phyloP scores from a whole-genome alignment of 225 moss, liverwort and hornwort species.

The Anthoceros angustus region DNA sequence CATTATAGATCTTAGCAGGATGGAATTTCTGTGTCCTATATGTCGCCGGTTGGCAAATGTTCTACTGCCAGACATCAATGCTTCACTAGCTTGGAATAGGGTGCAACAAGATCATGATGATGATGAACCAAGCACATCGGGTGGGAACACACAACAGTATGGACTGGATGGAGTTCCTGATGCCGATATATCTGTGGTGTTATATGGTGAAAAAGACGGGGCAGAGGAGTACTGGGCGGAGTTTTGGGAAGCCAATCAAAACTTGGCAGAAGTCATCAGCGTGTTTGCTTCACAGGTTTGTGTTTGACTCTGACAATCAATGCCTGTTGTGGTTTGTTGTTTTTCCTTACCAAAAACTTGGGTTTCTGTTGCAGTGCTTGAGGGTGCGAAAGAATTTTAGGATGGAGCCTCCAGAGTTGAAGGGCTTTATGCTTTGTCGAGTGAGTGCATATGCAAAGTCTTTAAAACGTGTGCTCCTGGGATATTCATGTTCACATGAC shows the following conservation, averaged over 20 bases:
- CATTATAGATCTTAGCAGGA: slow-evolving; percentile 54
- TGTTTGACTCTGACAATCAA: not conserved
- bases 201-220: slow-evolving; percentile 11
- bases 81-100: slow-evolving; percentile 40
- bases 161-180: slow-evolving; percentile 7
- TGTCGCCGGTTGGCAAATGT: slow-evolving; percentile 94
- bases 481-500: not conserved
- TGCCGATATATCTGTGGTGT: slow-evolving; percentile 9
- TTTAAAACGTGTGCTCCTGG: too few relatives aligned
- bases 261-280: slow-evolving; percentile 19
- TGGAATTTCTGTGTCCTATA: slow-evolving; percentile 87
- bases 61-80: slow-evolving; percentile 65
- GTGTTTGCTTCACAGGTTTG: slow-evolving; percentile 40
- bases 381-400: slow-evolving; percentile 58
- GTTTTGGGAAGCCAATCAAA: slow-evolving; percentile 24
- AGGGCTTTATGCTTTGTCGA: slow-evolving; percentile 45
- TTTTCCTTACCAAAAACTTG: slow-evolving; percentile 18
- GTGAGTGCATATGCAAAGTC: slow-evolving; percentile 24
- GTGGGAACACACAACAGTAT: slow-evolving; percentile 24
- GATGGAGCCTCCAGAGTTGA: slow-evolving; percentile 39
- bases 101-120: slow-evolving; percentile 23
- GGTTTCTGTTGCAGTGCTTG: slow-evolving; percentile 37
- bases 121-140: slow-evolving; percentile 12
- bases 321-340: not conserved
- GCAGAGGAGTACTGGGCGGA: slow-evolving; percentile 23